A percentile compares a stretch with the other conserved stretches of the same genome.
phyloP scores from a whole-genome alignment of 768 basidiomycete genomes.

The Gelatoporia subvermispora region DNA sequence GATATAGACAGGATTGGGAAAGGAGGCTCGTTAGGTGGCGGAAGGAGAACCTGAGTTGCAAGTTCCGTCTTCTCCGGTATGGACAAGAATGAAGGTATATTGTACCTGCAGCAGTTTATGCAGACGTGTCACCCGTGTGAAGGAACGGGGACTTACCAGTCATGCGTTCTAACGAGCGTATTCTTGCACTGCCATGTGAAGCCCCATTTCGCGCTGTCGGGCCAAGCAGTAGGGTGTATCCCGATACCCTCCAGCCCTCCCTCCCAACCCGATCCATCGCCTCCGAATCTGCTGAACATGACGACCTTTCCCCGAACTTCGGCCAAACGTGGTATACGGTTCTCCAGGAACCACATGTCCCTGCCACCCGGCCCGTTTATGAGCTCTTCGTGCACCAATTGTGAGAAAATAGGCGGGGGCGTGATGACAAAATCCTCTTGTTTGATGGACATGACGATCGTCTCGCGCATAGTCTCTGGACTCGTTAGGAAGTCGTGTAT shows the following conservation, averaged over 20 bases:
- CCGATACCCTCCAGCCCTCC: constrained; percentile 67
- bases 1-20: constrained; percentile 62
- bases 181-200: constrained; percentile 78
- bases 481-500: constrained; percentile 63
- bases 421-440: constrained; percentile 67
- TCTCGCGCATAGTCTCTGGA: constrained; percentile 56
- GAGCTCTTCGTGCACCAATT: constrained; percentile 63
- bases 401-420: constrained; percentile 50
- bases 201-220: constrained; percentile 64
- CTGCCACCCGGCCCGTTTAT: constrained; percentile 42
- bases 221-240: constrained; percentile 86
- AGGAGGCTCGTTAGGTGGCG: constrained; percentile 28
- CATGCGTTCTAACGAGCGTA: constrained; percentile 70
- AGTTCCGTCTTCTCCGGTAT: constrained; percentile 79
- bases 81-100: constrained; percentile 69
- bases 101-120: constrained; percentile 51
- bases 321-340: constrained; percentile 73
- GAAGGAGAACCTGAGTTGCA: constrained; percentile 49
- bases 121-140: not conserved
- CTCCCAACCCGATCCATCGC: constrained; percentile 64
- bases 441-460: constrained; percentile 83
- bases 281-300: constrained; percentile 83
- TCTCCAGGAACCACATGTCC: constrained; percentile 78
- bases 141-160: constrained; percentile 54
- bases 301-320: constrained; percentile 84